A percentile compares a stretch with the other conserved stretches of the same genome.
Conservation (phyloP, 768 basidiomycete genomes). For the Tricholoma sp. region DNA sequence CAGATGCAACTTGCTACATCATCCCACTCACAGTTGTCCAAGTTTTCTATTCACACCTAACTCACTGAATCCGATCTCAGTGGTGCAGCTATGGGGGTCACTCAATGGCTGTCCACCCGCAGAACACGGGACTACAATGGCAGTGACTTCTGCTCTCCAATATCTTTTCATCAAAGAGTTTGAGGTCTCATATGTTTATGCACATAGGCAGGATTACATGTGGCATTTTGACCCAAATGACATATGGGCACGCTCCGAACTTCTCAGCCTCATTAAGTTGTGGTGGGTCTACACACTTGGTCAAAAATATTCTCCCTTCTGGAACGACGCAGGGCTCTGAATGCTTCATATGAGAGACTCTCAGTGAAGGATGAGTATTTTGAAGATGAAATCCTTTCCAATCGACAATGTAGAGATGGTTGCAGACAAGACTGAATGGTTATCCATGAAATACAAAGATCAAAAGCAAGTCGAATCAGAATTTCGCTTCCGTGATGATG, state of each 20-base stretch:
- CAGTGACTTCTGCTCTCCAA: conserved; percentile 74
- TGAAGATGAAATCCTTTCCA: conserved; percentile 56
- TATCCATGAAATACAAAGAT: conserved; percentile 78
- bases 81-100: conserved; percentile 86
- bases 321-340: conserved; percentile 64
- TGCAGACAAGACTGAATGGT: conserved; percentile 88
- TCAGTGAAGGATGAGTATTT: conserved; percentile 73
- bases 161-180: conserved; percentile 84
- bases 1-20: conserved; percentile 91
- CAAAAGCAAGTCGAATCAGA: conserved; percentile 58
- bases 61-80: conserved; percentile 70
- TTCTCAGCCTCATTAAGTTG: conserved; percentile 74
- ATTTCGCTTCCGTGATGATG: conserved; percentile 68
- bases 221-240: conserved; percentile 68
- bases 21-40: conserved; percentile 53
- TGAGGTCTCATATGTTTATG: conserved; percentile 96
- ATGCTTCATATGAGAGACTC: conserved; percentile 62
- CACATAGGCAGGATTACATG: conserved; percentile 91
- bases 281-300: conserved; percentile 93
- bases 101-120: conserved; percentile 64
- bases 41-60: conserved; percentile 53
- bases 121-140: conserved; percentile 69
- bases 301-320: conserved; percentile 81
- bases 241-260: conserved; percentile 54
- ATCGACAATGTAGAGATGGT: conserved; percentile 84